These are phyloP conservation scores for Picocystis sp. DNA, from an alignment of 163 green algal genomes.

Conservation along the genomic window DNA sequence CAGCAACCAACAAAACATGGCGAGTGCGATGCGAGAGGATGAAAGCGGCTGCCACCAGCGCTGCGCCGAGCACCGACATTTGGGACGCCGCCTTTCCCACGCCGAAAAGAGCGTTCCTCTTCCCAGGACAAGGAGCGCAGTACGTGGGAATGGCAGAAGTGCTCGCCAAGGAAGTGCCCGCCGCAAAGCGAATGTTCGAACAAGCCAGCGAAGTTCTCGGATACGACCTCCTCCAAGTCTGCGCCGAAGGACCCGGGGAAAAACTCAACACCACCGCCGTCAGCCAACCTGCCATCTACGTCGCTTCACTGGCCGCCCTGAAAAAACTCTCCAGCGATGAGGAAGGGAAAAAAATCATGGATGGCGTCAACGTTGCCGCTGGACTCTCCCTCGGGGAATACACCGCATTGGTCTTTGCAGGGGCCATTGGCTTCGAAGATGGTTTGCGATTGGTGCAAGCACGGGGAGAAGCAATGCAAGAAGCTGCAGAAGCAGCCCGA, in stretches of 20 bases:
- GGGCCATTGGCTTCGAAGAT: conserved; percentile 62
- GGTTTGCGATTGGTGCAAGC: conserved; percentile 81
- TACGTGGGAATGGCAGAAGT: conserved; percentile 51
- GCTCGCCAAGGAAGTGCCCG: conserved; percentile 52
- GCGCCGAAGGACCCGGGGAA: conserved; percentile 53
- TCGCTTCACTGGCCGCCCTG: conserved; percentile 51
- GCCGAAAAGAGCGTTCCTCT: conserved; percentile 72
- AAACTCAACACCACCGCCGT: conserved; percentile 63
- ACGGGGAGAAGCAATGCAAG: conserved; percentile 87
- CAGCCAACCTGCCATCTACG: conserved; percentile 72
- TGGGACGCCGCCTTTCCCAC: conserved; percentile 13
- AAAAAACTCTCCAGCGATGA: conserved; percentile 52
- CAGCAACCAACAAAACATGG: too few relatives aligned
- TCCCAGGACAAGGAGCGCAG: conserved; percentile 92
- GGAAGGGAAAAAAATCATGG: conserved; percentile 28
- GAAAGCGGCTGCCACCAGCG: too few relatives aligned
- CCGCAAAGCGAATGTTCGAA: conserved; percentile 81
- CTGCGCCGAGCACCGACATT: too few relatives aligned
- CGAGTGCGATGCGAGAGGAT: too few relatives aligned
- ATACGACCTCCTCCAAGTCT: conserved; percentile 88
- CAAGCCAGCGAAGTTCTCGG: conserved; percentile 84
- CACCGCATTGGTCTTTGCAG: conserved; percentile 55
- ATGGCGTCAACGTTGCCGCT: conserved; percentile 19
- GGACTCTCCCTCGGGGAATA: conserved; percentile 47
- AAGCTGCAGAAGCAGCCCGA: conserved; percentile 63